Evolutionary conservation across 192 early-diverging fungal species (phyloP), one percentile per base, ranked within the genome.

Genomic region (Thoreauomyces humboldtii): DNA sequence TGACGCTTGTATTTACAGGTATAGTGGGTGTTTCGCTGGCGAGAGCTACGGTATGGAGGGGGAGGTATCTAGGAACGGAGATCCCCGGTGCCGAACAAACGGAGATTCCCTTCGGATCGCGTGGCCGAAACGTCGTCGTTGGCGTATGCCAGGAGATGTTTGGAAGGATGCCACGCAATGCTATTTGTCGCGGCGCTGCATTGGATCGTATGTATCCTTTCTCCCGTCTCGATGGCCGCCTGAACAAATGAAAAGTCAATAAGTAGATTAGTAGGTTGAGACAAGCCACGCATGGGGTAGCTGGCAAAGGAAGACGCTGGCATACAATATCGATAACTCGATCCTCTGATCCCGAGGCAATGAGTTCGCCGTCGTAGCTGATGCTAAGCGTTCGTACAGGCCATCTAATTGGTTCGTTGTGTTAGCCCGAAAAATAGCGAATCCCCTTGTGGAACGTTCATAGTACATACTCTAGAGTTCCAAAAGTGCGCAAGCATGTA

Each of bases 271-370:
- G 0, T 38, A 17, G 14, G 19, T 47, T 15, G 15, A 19, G 5
- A 58, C 34, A 7, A 41, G 38, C 11, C 9, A 41, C 9, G 38
- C 56, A 36, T 6, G 3, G 24, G 24, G 27, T 17, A 64, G 5
- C 35, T 25, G 24, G 21, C 7, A 43, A 27, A 77, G n/a, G n/a
- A n/a, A n/a, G n/a, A n/a, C n/a, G n/a, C n/a, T n/a, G n/a, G n/a
- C 85, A 74, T 78, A 89, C 88, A 63, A 93, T 87, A 42, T 91
- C 87, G 59, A 93, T 90, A 28, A 80, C 65, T 25, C 81, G 65
- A 74, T 93, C 91, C 67, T 93, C 91, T 0, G 87, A 90, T 7
- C 82, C 87, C 7, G 83, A 83, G 0, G 87, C 91, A 24, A 93
- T 54, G 56, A 85, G 81, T 37, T 89, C 82, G 17, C 91, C 91